These are phyloP conservation scores for Dactylellina leptospora DNA, from an alignment of 2,329 filamentous ascomycete species.

Conservation along the genomic window DNA sequence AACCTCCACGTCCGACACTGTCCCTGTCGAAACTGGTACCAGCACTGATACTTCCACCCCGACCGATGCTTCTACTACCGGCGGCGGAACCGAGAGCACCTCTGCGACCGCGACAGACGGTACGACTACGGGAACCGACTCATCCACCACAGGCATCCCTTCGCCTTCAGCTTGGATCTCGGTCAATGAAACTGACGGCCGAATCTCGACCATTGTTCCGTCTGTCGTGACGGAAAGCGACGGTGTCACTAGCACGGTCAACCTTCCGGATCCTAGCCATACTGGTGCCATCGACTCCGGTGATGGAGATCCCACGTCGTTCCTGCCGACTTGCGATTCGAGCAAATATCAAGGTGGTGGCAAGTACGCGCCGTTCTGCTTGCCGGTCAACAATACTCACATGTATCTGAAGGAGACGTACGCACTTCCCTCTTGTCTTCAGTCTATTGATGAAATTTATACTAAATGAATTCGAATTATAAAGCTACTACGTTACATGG, in stretches of 20 bases:
- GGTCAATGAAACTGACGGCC: conserved; percentile 48
- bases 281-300: conserved; percentile 16
- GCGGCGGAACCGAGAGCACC: neutral
- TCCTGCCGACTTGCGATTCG: conserved; percentile 46
- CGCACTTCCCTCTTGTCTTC: neutral
- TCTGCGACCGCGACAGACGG: conserved; percentile 12
- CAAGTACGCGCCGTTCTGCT: conserved; percentile 48
- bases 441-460: neutral
- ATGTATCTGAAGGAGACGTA: conserved; percentile 42
- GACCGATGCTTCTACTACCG: conserved; percentile 11
- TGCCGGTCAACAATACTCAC: conserved; percentile 31
- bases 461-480: neutral
- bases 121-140: conserved; percentile 23
- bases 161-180: conserved; percentile 43
- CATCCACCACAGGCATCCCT: conserved; percentile 13
- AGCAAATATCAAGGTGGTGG: conserved; percentile 42
- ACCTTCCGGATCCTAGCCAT: conserved; percentile 27
- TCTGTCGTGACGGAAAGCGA: conserved; percentile 36
- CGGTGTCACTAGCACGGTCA: conserved; percentile 40
- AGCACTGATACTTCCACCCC: conserved; percentile 19
- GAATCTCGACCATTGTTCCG: conserved; percentile 38
- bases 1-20: conserved; percentile 26
- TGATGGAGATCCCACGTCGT: conserved; percentile 34
- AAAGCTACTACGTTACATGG: conserved; percentile 50
- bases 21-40: conserved; percentile 1